Base-by-base conservation (phyloP, 2,329 filamentous ascomycete genomes). In the Hypoxylon rubiginosum region DNA sequence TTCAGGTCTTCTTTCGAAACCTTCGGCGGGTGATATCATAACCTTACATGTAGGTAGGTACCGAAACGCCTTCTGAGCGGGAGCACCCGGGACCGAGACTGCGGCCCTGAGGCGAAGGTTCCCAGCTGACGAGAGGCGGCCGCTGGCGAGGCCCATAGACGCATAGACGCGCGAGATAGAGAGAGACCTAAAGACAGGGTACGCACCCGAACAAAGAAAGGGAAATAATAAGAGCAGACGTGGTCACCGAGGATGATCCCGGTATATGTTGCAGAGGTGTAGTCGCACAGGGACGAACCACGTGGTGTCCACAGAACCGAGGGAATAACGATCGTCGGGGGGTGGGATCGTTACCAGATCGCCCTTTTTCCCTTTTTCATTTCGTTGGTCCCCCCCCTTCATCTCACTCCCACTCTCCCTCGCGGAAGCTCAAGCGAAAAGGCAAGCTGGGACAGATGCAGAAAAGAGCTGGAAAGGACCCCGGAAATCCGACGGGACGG, bases 251-350 rank as follows among this genome's bases (percentile, higher is more conserved):
- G 55, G 59, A 64, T 67, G 26, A 67, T 63, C 64, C 59, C 36
- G 34, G 64, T 52, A 53, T 57, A 64, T 43, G 8, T 45, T 34
- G 46, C 17, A 43, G 51, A 53, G 41, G 52, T 51, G 64, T 46
- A 63, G 64, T 63, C 60, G 60, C 56, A 64, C 60, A 55, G 46
- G 39, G 15, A 11, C 60, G 52, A 64, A 64, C 60, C 60, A 64
- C 64, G 64, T 67, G 60, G 64, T 24, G 21, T 24, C 45, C 36
- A 55, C 51, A 19, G 51, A 43, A 41, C n/a, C 39, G 32, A 24
- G 11, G 17, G 19, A 54, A 26, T 48, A 48, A 28, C 24, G 15
- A 30, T 17, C 15, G 26, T 32, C 26, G 15, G 15, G 15, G 15
- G n/a, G 26, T 28, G 21, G 21, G n/a, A 13, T 28, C 15, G 5